Conservation (phyloP, 2,329 filamentous ascomycete species). For the Trichophaea hybrida region DNA sequence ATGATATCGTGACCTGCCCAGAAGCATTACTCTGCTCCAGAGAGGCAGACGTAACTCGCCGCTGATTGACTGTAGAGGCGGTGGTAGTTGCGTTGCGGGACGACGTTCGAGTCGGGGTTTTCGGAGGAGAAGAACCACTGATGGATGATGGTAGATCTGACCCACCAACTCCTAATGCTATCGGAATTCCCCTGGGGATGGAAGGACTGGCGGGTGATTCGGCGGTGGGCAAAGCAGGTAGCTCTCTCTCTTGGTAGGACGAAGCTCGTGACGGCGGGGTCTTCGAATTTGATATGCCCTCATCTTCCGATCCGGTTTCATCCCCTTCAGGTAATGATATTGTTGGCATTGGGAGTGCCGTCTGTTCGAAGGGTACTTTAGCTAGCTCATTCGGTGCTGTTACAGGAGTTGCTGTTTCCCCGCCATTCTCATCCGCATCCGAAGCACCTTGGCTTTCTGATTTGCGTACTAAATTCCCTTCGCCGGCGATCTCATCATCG, state of each 20-base stretch:
- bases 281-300: background rate
- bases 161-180: conserved; percentile 14
- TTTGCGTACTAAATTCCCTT: background rate
- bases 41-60: conserved; percentile 13
- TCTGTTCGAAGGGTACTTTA: background rate
- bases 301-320: background rate
- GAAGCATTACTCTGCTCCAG: conserved; percentile 13
- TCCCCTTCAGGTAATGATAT: background rate
- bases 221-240: conserved; percentile 13
- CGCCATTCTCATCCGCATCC: background rate
- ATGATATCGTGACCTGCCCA: conserved; percentile 32
- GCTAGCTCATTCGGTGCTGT: conserved; percentile 1
- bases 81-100: conserved; percentile 13
- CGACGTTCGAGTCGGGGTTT: conserved; percentile 11
- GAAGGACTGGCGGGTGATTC: background rate
- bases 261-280: background rate
- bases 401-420: background rate
- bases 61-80: background rate
- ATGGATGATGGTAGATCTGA: background rate
- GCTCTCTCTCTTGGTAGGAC: conserved; percentile 12
- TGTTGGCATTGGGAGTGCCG: background rate
- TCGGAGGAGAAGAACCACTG: conserved; percentile 8
- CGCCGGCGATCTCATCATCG: background rate
- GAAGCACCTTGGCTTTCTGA: background rate
- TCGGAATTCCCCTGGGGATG: conserved; percentile 16